Percentiles rank a stretch among this genome's conserved stretches.
These are phyloP conservation scores for Zalerion maritima DNA, from an alignment of 495 filamentous ascomycete species.

Conservation along the genomic window DNA sequence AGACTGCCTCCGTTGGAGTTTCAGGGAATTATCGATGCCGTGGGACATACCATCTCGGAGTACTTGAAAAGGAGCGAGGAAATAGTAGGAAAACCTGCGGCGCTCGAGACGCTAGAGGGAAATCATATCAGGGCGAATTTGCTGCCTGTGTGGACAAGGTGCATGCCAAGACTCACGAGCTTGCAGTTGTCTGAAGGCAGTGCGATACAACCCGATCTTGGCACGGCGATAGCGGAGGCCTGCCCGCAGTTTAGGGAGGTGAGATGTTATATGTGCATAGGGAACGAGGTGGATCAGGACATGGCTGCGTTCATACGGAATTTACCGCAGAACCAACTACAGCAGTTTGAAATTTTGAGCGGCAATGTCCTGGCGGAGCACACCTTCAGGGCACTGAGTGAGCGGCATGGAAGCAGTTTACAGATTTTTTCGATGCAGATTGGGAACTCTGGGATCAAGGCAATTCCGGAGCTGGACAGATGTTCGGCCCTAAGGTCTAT, in stretches of 20 bases:
- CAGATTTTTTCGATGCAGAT: conserved; percentile 36
- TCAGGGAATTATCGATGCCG: conserved; percentile 11
- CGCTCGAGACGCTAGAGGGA: conserved; percentile 7
- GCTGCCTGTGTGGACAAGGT: conserved; percentile 21
- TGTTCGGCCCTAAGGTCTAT: conserved; percentile 40
- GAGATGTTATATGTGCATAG: conserved; percentile 31
- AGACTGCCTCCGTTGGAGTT: conserved; percentile 4
- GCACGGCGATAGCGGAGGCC: conserved; percentile 34
- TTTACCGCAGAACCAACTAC: conserved; percentile 42
- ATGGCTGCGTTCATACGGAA: conserved; percentile 43
- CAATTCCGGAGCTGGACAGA: conserved; percentile 30
- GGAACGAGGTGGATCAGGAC: conserved; percentile 32
- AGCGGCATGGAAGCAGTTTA: conserved; percentile 42
- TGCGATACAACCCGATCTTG: conserved; percentile 36
- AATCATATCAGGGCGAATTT: conserved; percentile 13
- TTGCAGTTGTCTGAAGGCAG: conserved; percentile 44
- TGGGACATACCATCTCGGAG: conserved; percentile 17
- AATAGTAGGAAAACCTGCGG: conserved; percentile 11
- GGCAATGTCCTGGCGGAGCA: conserved; percentile 33
- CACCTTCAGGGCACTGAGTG: conserved; percentile 42
- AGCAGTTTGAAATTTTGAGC: conserved; percentile 43
- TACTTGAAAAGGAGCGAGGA: conserved; percentile 6
- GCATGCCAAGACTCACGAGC: conserved; percentile 20
- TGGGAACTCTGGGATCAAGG: conserved; percentile 30
- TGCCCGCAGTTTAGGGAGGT: conserved; percentile 49